phyloP scores from a whole-genome alignment of 192 early-diverging fungal species.

The Coemansia sp. region DNA sequence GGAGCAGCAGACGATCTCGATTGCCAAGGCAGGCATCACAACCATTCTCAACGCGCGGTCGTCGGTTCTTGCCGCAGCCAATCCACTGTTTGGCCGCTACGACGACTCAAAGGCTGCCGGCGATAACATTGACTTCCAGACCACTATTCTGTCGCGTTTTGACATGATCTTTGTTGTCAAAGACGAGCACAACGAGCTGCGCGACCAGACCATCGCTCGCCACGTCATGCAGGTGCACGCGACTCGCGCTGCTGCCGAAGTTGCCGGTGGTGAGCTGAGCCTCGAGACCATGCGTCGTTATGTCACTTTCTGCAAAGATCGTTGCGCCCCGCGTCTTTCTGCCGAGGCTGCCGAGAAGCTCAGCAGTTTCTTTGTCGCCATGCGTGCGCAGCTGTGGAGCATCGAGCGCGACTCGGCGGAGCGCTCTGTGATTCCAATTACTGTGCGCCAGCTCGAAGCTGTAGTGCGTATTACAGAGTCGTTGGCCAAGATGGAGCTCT shows the following conservation, averaged over 20 bases:
- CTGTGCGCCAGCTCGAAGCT: conserved; percentile 94
- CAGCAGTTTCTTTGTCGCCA: conserved; percentile 88
- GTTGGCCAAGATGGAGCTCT: conserved; percentile 91
- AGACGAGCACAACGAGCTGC: conserved; percentile 92
- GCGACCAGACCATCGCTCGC: conserved; percentile 89
- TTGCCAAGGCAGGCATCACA: conserved; percentile 99
- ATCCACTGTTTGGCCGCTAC: conserved; percentile 97
- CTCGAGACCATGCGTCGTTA: conserved; percentile 95
- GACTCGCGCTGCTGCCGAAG: conserved; percentile 64
- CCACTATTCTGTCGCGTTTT: conserved; percentile 98
- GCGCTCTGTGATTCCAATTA: conserved; percentile 92
- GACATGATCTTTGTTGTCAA: conserved; percentile 99
- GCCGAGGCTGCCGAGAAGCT: conserved; percentile 89
- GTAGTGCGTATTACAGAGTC: conserved; percentile 98
- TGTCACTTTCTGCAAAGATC: conserved; percentile 89
- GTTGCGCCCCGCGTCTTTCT: conserved; percentile 92
- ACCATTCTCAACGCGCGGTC: conserved; percentile 97
- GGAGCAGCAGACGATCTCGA: conserved; percentile 99
- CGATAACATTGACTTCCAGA: conserved; percentile 99
- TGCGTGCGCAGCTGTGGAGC: conserved; percentile 80
- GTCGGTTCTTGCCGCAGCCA: conserved; percentile 95
- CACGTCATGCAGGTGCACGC: conserved; percentile 96
- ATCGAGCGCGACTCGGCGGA: conserved; percentile 71
- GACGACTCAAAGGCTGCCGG: conserved; percentile 97
- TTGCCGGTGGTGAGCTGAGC: conserved; percentile 82